Percentiles rank a stretch among this genome's conserved stretches.
Evolutionary conservation across 495 filamentous ascomycete species (phyloP).

Genomic region (Collariella sp.): DNA sequence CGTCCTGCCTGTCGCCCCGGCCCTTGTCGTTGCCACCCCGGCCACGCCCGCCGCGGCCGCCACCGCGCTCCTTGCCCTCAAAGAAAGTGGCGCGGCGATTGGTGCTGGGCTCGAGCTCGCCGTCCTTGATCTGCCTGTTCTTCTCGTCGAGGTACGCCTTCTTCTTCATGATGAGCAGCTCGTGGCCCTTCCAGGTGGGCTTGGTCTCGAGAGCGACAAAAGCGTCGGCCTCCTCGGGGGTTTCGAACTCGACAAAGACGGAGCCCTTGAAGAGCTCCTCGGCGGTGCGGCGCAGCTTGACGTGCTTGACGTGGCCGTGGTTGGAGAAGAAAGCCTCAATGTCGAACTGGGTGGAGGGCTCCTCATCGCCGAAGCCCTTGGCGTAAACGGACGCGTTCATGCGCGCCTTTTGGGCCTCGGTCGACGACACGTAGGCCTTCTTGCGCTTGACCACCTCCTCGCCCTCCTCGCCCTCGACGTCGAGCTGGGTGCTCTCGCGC

Average conservation of each 20-base stretch:
- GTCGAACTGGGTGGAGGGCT: conserved; percentile 72
- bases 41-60: conserved; percentile 28
- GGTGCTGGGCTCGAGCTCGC: conserved; percentile 50
- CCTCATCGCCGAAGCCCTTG: conserved; percentile 86
- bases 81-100: conserved; percentile 21
- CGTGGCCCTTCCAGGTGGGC: conserved; percentile 68
- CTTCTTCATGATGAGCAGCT: conserved; percentile 74
- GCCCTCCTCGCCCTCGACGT: conserved; percentile 52
- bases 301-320: conserved; percentile 68
- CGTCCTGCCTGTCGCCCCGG: conserved; percentile 53
- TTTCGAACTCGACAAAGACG: conserved; percentile 84
- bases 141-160: conserved; percentile 77
- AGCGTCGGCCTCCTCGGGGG: conserved; percentile 60
- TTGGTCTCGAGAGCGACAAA: conserved; percentile 75
- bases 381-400: conserved; percentile 39
- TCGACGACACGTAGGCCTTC: conserved; percentile 42
- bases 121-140: conserved; percentile 63
- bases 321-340: conserved; percentile 85
- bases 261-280: conserved; percentile 77
- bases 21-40: conserved; percentile 43
- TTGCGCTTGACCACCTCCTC: conserved; percentile 66
- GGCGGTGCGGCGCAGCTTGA: conserved; percentile 74
- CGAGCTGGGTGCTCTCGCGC: conserved; percentile 58
- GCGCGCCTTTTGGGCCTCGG: conserved; percentile 24
- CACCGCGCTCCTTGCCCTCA: conserved; percentile 29